Evolutionary conservation across 495 filamentous ascomycete genomes (phyloP), one percentile per base, ranked within the genome.

Genomic region (Trichoderma parareesei): DNA sequence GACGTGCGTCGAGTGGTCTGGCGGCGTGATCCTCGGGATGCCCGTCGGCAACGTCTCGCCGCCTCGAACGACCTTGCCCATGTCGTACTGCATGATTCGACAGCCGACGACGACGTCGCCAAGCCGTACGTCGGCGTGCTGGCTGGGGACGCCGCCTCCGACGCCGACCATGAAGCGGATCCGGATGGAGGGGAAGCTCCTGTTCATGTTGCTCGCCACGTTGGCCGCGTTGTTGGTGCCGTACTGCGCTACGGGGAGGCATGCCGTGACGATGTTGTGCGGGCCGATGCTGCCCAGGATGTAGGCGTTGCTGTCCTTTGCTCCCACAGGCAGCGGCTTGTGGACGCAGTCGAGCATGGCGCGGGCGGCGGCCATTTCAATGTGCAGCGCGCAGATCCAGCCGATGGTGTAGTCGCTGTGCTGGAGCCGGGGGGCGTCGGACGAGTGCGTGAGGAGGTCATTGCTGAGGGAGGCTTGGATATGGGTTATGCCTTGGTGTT

Each of bases 71-170:
- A 61, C 16, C 14, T 61, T 61, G n/a, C 59, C 59, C 5, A 61
- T 11, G 14, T 61, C 59, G 13, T 38, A 40, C 20, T 61, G 59
- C 59, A 61, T 40, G 3, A 61, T 35, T 20, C 59, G 63, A 38
- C 61, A 67, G 67, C 71, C 71, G n/a, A 76, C 69, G 33, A 76
- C 72, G 53, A 76, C 62, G 70, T 76, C 73, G 61, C 74, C 74
- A 65, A 75, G 72, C 55, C 68, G 71, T 66, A 71, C 69, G 69
- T 76, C 73, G 6, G n/a, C 8, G 27, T 27, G 27, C 46, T 46
- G 16, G 40, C 63, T 20, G 55, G 68, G 68, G 46, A 38, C 67
- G 3, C 68, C 68, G 18, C 68, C 68, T n/a, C 68, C 67, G 14
- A 70, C 64, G 18, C 68, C 68, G 20, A 70, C 68, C 68, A 70